A percentile compares a stretch with the other conserved stretches of the same genome.
Evolutionary conservation across 225 moss, liverwort and hornwort species (phyloP).

Genomic region (Climacium dendroides): DNA sequence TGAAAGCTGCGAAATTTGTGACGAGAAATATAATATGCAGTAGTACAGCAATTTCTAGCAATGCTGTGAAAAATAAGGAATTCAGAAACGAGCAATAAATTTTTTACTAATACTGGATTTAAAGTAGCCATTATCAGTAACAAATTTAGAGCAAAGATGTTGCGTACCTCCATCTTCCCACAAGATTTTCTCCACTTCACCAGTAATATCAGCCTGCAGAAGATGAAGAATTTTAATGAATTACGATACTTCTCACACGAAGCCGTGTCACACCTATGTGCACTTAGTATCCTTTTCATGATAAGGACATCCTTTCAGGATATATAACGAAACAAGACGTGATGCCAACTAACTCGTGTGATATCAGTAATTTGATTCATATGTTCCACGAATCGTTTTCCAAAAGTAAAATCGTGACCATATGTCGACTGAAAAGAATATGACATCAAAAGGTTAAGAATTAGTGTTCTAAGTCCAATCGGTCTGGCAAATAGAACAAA

Average conservation of each 20-base stretch:
- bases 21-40: background rate
- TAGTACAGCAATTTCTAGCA: background rate
- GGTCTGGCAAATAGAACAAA: background rate
- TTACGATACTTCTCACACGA: background rate
- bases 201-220: conserved; percentile 43
- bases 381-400: background rate
- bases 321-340: background rate
- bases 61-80: background rate
- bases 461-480: background rate
- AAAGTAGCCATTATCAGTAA: background rate
- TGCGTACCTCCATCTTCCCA: conserved; percentile 52
- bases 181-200: conserved; percentile 50
- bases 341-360: background rate
- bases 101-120: background rate
- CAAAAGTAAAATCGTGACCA: background rate
- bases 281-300: background rate
- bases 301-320: background rate
- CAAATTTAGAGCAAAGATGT: background rate
- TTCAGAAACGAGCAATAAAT: background rate
- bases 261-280: background rate
- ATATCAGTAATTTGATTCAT: background rate
- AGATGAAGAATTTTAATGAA: background rate
- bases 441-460: background rate
- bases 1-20: background rate
- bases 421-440: background rate